phyloP scores from a whole-genome alignment of 2,329 filamentous ascomycete genomes.

The Neopestalotiopsis rosae region DNA sequence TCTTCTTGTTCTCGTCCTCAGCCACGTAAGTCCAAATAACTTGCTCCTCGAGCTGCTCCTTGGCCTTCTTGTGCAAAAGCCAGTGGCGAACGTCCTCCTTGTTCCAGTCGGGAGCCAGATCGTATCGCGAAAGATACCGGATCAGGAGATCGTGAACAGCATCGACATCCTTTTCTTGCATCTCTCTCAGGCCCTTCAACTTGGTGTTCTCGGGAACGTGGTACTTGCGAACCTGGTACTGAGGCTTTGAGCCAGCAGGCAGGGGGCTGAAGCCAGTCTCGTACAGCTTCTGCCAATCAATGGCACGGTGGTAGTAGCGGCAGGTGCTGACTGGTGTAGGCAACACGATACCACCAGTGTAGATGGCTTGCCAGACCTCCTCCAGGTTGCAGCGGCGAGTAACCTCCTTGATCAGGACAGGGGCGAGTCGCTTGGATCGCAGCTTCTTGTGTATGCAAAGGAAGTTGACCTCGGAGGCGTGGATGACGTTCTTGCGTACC shows the following conservation, averaged over 20 bases:
- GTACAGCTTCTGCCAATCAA: constrained; percentile 96
- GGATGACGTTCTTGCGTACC: constrained; percentile 76
- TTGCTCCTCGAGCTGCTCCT: constrained; percentile 67
- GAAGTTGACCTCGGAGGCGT: constrained; percentile 95
- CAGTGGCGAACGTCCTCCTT: constrained; percentile 86
- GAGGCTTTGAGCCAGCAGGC: constrained; percentile 81
- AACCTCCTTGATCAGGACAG: constrained; percentile 96
- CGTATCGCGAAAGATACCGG: constrained; percentile 79
- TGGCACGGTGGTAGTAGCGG: constrained; percentile 90
- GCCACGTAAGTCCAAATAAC: constrained; percentile 95
- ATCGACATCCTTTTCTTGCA: constrained; percentile 80
- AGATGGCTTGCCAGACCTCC: constrained; percentile 88
- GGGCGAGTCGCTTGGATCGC: constrained; percentile 87
- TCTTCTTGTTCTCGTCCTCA: constrained; percentile 75
- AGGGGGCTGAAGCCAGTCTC: constrained; percentile 93
- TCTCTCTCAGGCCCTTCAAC: constrained; percentile 77
- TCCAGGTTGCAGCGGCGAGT: constrained; percentile 88
- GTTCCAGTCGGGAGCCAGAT: constrained; percentile 83
- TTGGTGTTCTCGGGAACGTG: constrained; percentile 76
- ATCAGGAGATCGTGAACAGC: constrained; percentile 76
- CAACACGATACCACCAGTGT: constrained; percentile 89
- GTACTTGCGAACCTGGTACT: constrained; percentile 86
- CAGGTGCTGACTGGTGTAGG: constrained; percentile 92
- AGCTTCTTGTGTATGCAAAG: constrained; percentile 98
- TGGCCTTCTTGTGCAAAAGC: constrained; percentile 72